Base-by-base conservation (phyloP, 108 stramenopile species). In the Schizochytrium sp. region DNA sequence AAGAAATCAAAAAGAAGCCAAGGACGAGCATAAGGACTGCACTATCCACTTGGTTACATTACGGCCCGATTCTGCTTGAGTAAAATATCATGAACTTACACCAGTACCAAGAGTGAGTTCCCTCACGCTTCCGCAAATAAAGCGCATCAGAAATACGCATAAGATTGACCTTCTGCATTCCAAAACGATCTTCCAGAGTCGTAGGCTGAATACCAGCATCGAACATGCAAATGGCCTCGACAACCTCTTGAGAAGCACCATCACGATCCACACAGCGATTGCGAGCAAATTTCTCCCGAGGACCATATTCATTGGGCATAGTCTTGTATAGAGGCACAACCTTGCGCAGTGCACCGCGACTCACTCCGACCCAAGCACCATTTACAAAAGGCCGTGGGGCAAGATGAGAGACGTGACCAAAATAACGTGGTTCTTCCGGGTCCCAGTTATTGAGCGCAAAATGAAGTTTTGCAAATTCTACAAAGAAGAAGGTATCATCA, bases 51-150 rank as follows among this genome's bases (percentile, higher is more conserved):
- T 28, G 28, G 28, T 28, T 28, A 28, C 28, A 28, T 28, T 28
- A 28, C 28, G 28, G 28, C 28, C 28, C 28, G 28, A 28, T 28
- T 28, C 28, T 28, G 28, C 28, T 28, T 28, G 28, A 28, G 28
- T 28, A 28, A 28, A 28, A 28, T 28, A 28, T 28, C 28, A 69
- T 15, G 64, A 69, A 69, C 64, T 69, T 69, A 69, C 64, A 83
- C 76, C 76, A 83, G 28, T 83, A 83, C 76, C 76, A 83, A 10
- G 76, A 83, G 50, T 8, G 49, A n/a, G 50, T 83, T n/a, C 53
- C 76, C 28, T 10, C 17, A 28, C 76, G 76, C n/a, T 55, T 83
- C 50, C 76, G 76, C 15, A 83, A 53, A 28, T 38, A 83, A 38
- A 83, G 53, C 28, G 76, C 47, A 28, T 83, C 76, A 38, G 76